Evolutionary conservation across 164 flowering plant genomes (phyloP).

Genomic region (Santalum album): DNA sequence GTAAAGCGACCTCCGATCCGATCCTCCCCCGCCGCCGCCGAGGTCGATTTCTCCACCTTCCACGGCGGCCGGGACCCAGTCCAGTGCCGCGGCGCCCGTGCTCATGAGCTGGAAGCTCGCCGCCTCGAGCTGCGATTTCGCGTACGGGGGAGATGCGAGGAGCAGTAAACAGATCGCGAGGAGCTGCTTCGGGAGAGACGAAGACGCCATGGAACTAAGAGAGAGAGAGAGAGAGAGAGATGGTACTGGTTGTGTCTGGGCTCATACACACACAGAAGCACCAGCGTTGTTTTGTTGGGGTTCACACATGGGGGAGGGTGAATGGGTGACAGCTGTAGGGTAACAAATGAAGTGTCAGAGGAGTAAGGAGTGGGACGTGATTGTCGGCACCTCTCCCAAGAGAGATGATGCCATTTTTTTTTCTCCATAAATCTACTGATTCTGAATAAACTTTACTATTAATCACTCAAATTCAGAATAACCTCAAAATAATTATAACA

Average conservation of each 20-base stretch:
- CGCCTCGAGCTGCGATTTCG: constrained; percentile 20
- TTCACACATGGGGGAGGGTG: neutral
- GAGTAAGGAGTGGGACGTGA: too few species aligned
- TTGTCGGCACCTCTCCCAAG: too few species aligned
- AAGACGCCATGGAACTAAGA: constrained; percentile 18
- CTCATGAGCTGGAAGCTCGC: constrained; percentile 16
- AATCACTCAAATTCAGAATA: too few species aligned
- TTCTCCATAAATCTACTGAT: too few species aligned
- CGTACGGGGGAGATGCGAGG: neutral
- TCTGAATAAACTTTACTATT: too few species aligned
- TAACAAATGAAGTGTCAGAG: constrained; percentile 9
- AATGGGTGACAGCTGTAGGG: constrained; percentile 22
- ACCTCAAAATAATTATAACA: too few species aligned
- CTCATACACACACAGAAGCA: too few species aligned
- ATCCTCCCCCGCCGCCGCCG: constrained; percentile 3
- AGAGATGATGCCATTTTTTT: too few species aligned
- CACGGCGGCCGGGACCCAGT: constrained; percentile 9
- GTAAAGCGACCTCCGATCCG: constrained; percentile 42
- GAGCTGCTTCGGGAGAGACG: constrained; percentile 10
- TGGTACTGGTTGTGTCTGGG: too few species aligned
- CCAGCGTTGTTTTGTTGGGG: too few species aligned
- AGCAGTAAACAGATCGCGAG: constrained; percentile 8
- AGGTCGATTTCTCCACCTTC: constrained; percentile 7
- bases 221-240: neutral
- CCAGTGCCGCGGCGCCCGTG: constrained; percentile 29